Percentiles rank a stretch among this genome's conserved stretches.
phyloP scores from a whole-genome alignment of 306 rosid genomes.

The Oemleria cerasiformis region DNA sequence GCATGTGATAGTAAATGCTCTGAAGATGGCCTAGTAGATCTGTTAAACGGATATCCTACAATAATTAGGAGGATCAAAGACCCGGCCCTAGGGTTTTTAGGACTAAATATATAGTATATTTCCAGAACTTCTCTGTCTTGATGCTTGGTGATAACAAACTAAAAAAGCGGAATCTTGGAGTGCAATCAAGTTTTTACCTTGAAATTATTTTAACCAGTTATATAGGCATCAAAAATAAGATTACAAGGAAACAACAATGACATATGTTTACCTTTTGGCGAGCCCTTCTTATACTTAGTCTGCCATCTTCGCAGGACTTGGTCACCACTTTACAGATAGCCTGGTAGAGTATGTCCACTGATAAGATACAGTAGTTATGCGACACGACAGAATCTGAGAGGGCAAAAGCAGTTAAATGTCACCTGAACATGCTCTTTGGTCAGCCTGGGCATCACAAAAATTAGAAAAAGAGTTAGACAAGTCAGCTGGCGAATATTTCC shows the following conservation, averaged over 20 bases:
- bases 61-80: background rate
- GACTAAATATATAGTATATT: background rate
- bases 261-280: slow-evolving; percentile 69
- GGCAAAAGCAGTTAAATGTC: slow-evolving; percentile 13
- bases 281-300: slow-evolving; percentile 82
- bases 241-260: background rate
- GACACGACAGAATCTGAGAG: slow-evolving; percentile 8
- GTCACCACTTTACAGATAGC: slow-evolving; percentile 72
- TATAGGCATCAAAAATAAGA: background rate
- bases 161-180: background rate
- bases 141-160: background rate
- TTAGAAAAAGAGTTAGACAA: slow-evolving; percentile 26
- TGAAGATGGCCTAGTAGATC: background rate
- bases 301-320: slow-evolving; percentile 84
- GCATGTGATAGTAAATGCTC: background rate
- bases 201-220: background rate
- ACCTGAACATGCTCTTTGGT: slow-evolving; percentile 96
- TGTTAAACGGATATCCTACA: background rate
- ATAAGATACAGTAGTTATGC: slow-evolving; percentile 10
- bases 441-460: slow-evolving; percentile 56
- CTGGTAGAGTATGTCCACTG: slow-evolving; percentile 37
- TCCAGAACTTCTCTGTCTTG: background rate
- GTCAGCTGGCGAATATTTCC: background rate
- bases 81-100: background rate
- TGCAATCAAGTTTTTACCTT: background rate